Base-by-base conservation (phyloP, 2,329 filamentous ascomycete species). In the Colletotrichum sp. region DNA sequence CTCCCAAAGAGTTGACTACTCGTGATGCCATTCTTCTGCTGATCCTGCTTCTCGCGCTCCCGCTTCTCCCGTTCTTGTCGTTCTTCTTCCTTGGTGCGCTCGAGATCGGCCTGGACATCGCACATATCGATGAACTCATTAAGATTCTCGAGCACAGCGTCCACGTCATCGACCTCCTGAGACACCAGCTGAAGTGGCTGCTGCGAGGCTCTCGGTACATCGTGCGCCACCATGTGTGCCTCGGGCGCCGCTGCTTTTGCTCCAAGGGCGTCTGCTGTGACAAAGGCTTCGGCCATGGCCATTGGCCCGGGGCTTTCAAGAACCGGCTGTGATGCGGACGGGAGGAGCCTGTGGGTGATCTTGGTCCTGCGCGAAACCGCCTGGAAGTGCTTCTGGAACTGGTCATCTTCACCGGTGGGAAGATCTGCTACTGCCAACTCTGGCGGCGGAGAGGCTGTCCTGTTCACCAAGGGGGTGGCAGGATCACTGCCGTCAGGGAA, bases 271-370 rank as follows among this genome's bases (percentile, higher is more conserved):
- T 90, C 88, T 8, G 87, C 88, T n/a, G 84, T 81, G 32, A 86
- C 81, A 74, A 90, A 91, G 8, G 87, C 86, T 74, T 88, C 83
- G 0, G 88, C 88, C 86, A 90, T 89, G 8, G 87, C 88, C 71
- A 82, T 84, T 19, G 88, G 77, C 1, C 79, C 79, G 8, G 87
- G 86, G 36, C 87, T 90, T 44, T 82, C 77, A 15, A 81, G 81
- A 13, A 74, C 80, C 75, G 84, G 84, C 76, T 89, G 87, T 7
- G 86, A 89, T 15, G 81, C 83, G 22, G 84, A 85, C 6, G 86
- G 87, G 4, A 88, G 79, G 2, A 89, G 79, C 16, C 81, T 82
- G 65, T 80, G 79, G 27, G 80, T 78, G 6, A 78, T 78, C 55
- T 81, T 82, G 68, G 81, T 79, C 22, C 84, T 84, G 27, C 80